phyloP scores from a whole-genome alignment of 805 yeast species.

The Starmera pachycereana region DNA sequence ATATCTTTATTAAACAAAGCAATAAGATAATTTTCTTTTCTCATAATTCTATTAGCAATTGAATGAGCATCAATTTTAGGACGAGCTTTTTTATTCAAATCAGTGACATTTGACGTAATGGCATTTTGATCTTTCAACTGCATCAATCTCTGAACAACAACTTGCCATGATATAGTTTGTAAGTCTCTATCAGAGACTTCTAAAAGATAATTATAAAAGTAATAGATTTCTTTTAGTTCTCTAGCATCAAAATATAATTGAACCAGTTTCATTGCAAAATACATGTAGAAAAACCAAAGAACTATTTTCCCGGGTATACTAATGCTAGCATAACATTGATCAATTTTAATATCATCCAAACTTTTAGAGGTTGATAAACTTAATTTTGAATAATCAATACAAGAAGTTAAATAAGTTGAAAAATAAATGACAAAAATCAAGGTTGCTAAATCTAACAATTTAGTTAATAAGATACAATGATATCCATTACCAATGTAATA shows the following conservation, averaged over 20 bases:
- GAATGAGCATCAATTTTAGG: conserved; percentile 70
- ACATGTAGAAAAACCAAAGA: conserved; percentile 48
- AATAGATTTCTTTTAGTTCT: conserved; percentile 61
- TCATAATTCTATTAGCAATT: conserved; percentile 91
- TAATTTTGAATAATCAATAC: conserved; percentile 57
- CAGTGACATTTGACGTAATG: conserved; percentile 34
- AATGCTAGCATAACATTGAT: conserved; percentile 32
- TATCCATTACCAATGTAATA: conserved; percentile 84
- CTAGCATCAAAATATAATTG: conserved; percentile 55
- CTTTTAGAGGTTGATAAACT: conserved; percentile 18
- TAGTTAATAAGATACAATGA: conserved; percentile 60
- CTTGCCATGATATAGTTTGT: conserved; percentile 90
- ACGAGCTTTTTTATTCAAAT: conserved; percentile 59
- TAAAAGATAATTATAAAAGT: conserved; percentile 65
- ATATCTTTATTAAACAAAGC: conserved; percentile 77
- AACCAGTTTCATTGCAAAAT: conserved; percentile 39
- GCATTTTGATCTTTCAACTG: conserved; percentile 74
- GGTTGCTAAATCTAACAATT: conserved; percentile 58
- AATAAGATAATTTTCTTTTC: conserved; percentile 88
- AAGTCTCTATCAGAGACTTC: conserved; percentile 71
- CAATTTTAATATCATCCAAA: conserved; percentile 23
- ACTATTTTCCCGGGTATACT: conserved; percentile 45
- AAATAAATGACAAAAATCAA: conserved; percentile 72
- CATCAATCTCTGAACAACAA: conserved; percentile 69
- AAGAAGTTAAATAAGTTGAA: conserved; percentile 69